A percentile compares a stretch with the other conserved stretches of the same genome.
Conservation (phyloP, 2,329 filamentous ascomycete genomes). For the Chaetomiaceae sp. region DNA sequence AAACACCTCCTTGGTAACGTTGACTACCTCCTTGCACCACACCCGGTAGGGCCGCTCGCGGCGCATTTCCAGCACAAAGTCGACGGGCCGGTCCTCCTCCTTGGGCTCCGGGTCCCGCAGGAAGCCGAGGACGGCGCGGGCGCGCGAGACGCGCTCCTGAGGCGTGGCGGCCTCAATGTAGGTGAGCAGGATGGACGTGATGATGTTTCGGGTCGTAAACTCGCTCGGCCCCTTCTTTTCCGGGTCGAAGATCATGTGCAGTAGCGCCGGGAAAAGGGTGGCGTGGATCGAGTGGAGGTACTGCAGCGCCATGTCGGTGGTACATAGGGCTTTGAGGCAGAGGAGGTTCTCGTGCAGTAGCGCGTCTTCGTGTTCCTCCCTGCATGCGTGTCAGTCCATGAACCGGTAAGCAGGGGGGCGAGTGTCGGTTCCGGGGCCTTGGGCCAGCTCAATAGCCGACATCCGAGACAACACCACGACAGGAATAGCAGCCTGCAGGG, state of each 20-base stretch:
- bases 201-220: constrained; percentile 86
- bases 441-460: not conserved
- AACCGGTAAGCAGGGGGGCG: not conserved
- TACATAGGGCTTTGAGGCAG: constrained; percentile 91
- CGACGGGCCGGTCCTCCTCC: constrained; percentile 70
- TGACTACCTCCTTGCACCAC: constrained; percentile 89
- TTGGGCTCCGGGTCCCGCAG: constrained; percentile 74
- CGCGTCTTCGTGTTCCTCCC: constrained; percentile 92
- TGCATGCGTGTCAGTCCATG: constrained; percentile 35
- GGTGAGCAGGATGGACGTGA: constrained; percentile 83
- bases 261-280: constrained; percentile 77
- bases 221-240: constrained; percentile 97
- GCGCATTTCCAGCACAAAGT: constrained; percentile 87
- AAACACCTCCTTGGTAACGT: constrained; percentile 96
- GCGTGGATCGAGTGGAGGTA: constrained; percentile 76
- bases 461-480: constrained; percentile 1
- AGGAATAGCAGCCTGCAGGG: constrained; percentile 3
- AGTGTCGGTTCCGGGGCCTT: not conserved
- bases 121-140: constrained; percentile 70
- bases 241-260: constrained; percentile 92
- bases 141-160: constrained; percentile 61
- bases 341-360: constrained; percentile 88
- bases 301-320: constrained; percentile 78
- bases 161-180: constrained; percentile 69
- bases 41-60: constrained; percentile 82